Base-by-base conservation (phyloP, 768 basidiomycete genomes). In the Phylloporus rhodoxanthus region DNA sequence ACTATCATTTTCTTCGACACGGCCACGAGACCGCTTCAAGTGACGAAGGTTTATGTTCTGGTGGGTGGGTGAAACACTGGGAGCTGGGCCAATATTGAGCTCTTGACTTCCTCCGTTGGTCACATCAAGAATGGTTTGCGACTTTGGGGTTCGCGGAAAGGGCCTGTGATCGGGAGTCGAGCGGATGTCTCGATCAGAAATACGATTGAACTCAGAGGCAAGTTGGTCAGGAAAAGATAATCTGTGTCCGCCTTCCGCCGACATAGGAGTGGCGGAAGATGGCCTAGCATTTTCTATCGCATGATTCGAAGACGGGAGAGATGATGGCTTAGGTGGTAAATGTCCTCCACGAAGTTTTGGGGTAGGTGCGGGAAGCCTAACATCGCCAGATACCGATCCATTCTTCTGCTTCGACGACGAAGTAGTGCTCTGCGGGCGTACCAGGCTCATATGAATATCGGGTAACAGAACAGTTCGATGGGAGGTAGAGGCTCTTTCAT, bases 31-130 rank as follows among this genome's bases (percentile, higher is more conserved):
- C 17, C 51, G 56, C 26, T 62, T 68, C 43, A 67, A 46, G 48
- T 67, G 66, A 34, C 66, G 67, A 30, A 67, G 63, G 47, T 67
- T 67, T 1, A 60, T 63, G 3, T 53, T 65, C 36, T 41, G 58
- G 23, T 67, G 60, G 25, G 63, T 46, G 3, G 65, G 62, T 3
- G 65, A 68, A 8, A 61, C 42, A 10, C 50, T 45, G 1, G 37
- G 19, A 23, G 38, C n/a, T 17, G 65, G 65, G 29, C 56, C 56
- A 8, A 67, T 54, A 33, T 57, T 53, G n/a, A 60, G 42, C 19
- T 65, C 58, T 30, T 53, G 49, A n/a, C 42, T 53, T 20, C 23
- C 49, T 7, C 25, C 44, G 7, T 13, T 26, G 26, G 45, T 32
- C 19, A 28, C 40, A 5, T 58, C 57, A 20, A 67, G 28, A 32